Evolutionary conservation across 2,329 filamentous ascomycete genomes (phyloP).

Genomic region (Cercospora nicotianae): DNA sequence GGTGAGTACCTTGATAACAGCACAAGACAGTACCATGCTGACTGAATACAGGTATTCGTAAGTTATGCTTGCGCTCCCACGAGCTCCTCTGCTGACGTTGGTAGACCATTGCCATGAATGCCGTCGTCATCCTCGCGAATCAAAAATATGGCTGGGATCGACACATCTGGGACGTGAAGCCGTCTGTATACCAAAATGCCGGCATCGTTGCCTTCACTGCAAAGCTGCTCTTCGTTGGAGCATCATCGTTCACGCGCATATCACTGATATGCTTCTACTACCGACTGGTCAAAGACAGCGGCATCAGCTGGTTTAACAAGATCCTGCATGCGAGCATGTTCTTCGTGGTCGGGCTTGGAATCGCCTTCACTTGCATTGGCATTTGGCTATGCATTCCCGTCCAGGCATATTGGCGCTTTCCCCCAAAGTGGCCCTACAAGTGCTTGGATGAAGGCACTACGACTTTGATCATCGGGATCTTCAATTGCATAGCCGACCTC

Average conservation of each 20-base stretch:
- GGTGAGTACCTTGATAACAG: slow-evolving; percentile 30
- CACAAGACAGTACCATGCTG: not conserved
- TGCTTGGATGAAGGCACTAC: slow-evolving; percentile 46
- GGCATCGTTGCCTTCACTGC: slow-evolving; percentile 45
- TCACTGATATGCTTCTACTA: slow-evolving; percentile 51
- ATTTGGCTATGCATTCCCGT: slow-evolving; percentile 44
- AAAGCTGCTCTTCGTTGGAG: slow-evolving; percentile 46
- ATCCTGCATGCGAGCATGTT: slow-evolving; percentile 42
- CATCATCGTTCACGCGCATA: slow-evolving; percentile 46
- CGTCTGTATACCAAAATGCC: slow-evolving; percentile 28
- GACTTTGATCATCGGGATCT: slow-evolving; percentile 44
- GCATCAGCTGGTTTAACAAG: slow-evolving; percentile 42
- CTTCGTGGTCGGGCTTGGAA: slow-evolving; percentile 41
- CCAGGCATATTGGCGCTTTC: slow-evolving; percentile 45
- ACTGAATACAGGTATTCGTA: slow-evolving; percentile 12
- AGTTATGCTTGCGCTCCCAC: not conserved
- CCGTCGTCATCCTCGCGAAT: slow-evolving; percentile 46
- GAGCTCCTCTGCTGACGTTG: not conserved
- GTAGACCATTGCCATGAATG: slow-evolving; percentile 41
- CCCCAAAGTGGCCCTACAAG: slow-evolving; percentile 34
- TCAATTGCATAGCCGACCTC: slow-evolving; percentile 48
- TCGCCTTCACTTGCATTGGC: slow-evolving; percentile 41
- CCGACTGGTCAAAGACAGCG: slow-evolving; percentile 45
- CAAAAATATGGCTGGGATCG: slow-evolving; percentile 44
- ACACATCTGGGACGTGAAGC: slow-evolving; percentile 14